Percentiles rank a stretch among this genome's conserved stretches.
Conservation (phyloP, 2,329 filamentous ascomycete species). For the Penicillium sp. region DNA sequence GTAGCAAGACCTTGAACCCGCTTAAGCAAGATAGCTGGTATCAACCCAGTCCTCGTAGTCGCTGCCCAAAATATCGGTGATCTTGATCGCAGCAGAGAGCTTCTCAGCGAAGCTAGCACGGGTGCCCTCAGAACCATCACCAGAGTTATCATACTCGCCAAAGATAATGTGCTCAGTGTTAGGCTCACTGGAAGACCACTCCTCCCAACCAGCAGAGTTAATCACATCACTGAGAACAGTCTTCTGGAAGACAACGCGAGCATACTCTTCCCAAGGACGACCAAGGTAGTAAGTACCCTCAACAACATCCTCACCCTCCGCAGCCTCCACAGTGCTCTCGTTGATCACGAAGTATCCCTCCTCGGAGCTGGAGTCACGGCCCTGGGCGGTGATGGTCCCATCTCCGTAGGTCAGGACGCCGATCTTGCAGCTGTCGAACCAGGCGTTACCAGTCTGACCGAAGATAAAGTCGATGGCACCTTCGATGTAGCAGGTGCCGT, state of each 20-base stretch:
- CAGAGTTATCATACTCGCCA: slow-evolving; percentile 61
- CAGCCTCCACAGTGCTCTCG: slow-evolving; percentile 54
- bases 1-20: background rate
- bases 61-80: slow-evolving; percentile 48
- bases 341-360: slow-evolving; percentile 53
- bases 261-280: slow-evolving; percentile 20
- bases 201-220: slow-evolving; percentile 23
- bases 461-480: slow-evolving; percentile 24
- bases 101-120: slow-evolving; percentile 52
- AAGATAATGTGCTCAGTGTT: slow-evolving; percentile 56
- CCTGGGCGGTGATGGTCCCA: slow-evolving; percentile 15
- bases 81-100: slow-evolving; percentile 42
- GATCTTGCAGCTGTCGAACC: slow-evolving; percentile 42
- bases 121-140: slow-evolving; percentile 54
- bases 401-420: slow-evolving; percentile 16
- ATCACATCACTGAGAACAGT: slow-evolving; percentile 16
- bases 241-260: slow-evolving; percentile 20
- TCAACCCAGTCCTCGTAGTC: slow-evolving; percentile 47
- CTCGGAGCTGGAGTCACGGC: slow-evolving; percentile 24
- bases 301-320: slow-evolving; percentile 21
- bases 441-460: slow-evolving; percentile 30
- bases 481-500: slow-evolving; percentile 30
- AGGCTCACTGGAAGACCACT: slow-evolving; percentile 53
- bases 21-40: slow-evolving; percentile 36
- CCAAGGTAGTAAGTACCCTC: slow-evolving; percentile 17